Base-by-base conservation (phyloP, 768 basidiomycete species). In the Agaricus subrufescens region DNA sequence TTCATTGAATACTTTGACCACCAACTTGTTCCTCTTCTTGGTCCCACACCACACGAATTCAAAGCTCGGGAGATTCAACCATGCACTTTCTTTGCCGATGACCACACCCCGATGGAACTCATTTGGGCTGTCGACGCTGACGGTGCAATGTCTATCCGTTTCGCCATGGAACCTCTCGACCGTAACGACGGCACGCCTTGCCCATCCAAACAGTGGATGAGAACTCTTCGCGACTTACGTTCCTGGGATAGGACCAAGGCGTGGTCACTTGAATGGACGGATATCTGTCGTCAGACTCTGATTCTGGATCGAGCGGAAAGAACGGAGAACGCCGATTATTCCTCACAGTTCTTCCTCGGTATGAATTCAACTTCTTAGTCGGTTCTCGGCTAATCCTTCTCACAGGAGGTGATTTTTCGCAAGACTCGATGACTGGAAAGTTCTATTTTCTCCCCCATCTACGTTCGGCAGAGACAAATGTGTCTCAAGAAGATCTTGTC, bases 291-390 rank as follows among this genome's bases (percentile, higher is more conserved):
- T 14, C 50, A 60, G 12, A 62, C 56, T 12, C 40, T 62, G 19
- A 52, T 55, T 19, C 51, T 45, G 23, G 55, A 50, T 47, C 52
- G 50, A 12, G 51, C 29, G 30, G 58, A 42, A 37, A n/a, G 40
- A 4, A 45, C 46, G 10, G 47, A 52, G 23, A 23, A 43, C 6
- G 55, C 48, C 14, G 30, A 56, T 10, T 56, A 56, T 38, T 48
- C 56, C 15, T 59, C 59, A 37, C 51, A 58, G 39, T 60, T 60
- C 40, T 62, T 60, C 56, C 44, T 62, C 15, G 61, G 61, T 62
- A 34, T 9, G 57, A 43, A 1, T 34, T 4, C 25, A 27, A 39
- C 15, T 58, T 37, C 26, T 40, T 27, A 48, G n/a, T 4, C 14
- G 27, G 31, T 43, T 12, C 12, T 38, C 23, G 25, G 42, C 43